Percentiles rank a stretch among this genome's conserved stretches.
phyloP scores from a whole-genome alignment of 208 protist genomes.

The Naegleria gruberi region DNA sequence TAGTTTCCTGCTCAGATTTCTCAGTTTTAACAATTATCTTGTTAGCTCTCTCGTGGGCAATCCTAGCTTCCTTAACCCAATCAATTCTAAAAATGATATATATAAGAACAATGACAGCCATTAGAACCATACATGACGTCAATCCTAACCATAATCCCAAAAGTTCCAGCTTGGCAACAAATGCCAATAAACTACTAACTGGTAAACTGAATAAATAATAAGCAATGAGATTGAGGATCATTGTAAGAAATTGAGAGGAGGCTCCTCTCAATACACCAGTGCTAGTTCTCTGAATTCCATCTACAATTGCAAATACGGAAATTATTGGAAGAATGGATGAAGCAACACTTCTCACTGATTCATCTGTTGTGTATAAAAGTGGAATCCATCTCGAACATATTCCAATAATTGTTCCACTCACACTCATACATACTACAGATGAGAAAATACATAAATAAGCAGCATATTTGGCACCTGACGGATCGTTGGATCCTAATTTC shows the following conservation, averaged over 20 bases:
- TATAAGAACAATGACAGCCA: not conserved
- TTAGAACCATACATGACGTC: not conserved
- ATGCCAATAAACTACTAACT: not conserved
- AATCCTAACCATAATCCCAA: not conserved
- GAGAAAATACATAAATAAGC: not conserved
- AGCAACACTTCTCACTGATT: not conserved
- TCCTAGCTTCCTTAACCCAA: not conserved
- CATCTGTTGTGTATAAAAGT: not conserved
- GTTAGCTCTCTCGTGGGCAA: not conserved
- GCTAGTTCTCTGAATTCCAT: not conserved
- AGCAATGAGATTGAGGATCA: not conserved
- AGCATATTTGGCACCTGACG: not conserved
- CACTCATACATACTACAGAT: not conserved
- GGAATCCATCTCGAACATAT: not conserved
- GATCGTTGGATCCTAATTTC: not conserved
- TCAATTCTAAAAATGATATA: not conserved
- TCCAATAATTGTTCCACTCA: not conserved
- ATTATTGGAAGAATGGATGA: not conserved
- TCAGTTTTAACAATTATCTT: too few relatives aligned
- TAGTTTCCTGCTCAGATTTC: too few relatives aligned
- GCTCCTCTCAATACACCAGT: not conserved
- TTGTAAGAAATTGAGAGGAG: not conserved
- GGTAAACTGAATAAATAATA: not conserved
- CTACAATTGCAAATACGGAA: not conserved
- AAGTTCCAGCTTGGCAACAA: not conserved